Percentiles rank a stretch among this genome's conserved stretches.
Evolutionary conservation across 2,329 filamentous ascomycete species (phyloP).

Genomic region (Penicillium sp.): DNA sequence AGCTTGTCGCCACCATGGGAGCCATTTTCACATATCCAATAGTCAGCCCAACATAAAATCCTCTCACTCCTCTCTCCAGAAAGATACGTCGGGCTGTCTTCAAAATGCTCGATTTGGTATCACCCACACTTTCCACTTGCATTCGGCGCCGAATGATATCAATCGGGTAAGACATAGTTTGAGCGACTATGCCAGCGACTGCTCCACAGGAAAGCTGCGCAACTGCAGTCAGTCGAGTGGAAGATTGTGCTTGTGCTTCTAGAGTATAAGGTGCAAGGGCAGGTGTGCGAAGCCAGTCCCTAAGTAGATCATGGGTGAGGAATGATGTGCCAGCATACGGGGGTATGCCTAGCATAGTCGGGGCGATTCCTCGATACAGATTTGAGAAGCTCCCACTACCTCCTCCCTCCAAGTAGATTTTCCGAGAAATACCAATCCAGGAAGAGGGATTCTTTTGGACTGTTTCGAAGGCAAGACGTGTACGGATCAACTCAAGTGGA

Average conservation of each 20-base stretch:
- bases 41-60: conserved; percentile 88
- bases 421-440: conserved; percentile 69
- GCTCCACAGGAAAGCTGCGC: conserved; percentile 55
- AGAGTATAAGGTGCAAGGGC: conserved; percentile 70
- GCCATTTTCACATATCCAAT: conserved; percentile 96
- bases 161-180: conserved; percentile 88
- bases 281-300: conserved; percentile 76
- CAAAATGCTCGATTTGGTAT: conserved; percentile 74
- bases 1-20: conserved; percentile 76
- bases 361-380: conserved; percentile 91
- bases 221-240: conserved; percentile 17
- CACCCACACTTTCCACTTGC: conserved; percentile 92
- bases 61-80: conserved; percentile 69
- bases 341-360: conserved; percentile 89
- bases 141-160: conserved; percentile 90
- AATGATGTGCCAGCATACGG: conserved; percentile 96
- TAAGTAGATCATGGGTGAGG: conserved; percentile 85
- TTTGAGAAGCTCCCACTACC: conserved; percentile 67
- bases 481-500: conserved; percentile 86
- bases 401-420: conserved; percentile 77
- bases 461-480: conserved; percentile 92
- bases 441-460: conserved; percentile 59
- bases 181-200: conserved; percentile 79
- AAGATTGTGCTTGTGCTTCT: conserved; percentile 59
- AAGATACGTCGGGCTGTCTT: conserved; percentile 77